phyloP scores from a whole-genome alignment of 2,329 filamentous ascomycete genomes.

The Orbilia ellipsospora region DNA sequence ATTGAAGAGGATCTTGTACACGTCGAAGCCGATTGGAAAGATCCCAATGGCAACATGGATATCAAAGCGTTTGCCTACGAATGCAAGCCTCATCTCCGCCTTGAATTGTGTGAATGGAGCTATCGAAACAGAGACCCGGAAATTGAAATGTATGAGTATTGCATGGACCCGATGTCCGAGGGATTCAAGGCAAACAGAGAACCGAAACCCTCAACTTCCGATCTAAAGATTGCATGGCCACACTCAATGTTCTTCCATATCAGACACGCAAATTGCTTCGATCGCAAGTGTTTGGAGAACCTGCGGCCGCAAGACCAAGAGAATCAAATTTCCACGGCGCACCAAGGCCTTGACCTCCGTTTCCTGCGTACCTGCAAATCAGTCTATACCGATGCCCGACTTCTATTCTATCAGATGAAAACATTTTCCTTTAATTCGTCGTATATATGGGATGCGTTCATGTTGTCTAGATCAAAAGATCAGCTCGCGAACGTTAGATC shows the following conservation, averaged over 20 bases:
- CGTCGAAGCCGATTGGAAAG: conserved; percentile 27
- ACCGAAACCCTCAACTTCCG: not conserved
- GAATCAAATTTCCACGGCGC: too few relatives aligned
- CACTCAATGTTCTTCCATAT: conserved; percentile 3
- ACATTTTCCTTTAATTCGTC: conserved; percentile 23
- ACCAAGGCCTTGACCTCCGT: not conserved
- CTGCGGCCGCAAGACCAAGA: too few relatives aligned
- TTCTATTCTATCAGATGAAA: not conserved
- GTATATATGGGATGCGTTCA: conserved; percentile 22
- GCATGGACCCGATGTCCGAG: conserved; percentile 11
- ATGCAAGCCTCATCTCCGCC: conserved; percentile 2
- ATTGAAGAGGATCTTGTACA: conserved; percentile 14
- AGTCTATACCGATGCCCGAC: conserved; percentile 18
- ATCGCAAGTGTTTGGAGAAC: not conserved
- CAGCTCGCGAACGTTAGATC: conserved; percentile 20
- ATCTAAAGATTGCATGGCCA: not conserved
- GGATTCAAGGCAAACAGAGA: not conserved
- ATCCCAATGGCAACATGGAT: not conserved
- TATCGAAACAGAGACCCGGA: not conserved
- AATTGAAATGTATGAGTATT: conserved; percentile 17
- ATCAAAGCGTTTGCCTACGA: conserved; percentile 1
- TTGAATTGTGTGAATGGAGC: not conserved
- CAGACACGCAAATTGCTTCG: conserved; percentile 4
- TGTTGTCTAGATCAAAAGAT: not conserved
- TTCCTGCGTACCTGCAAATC: conserved; percentile 24